Evolutionary conservation across 2,329 filamentous ascomycete genomes (phyloP), one percentile per base, ranked within the genome.

Genomic region (Penicillium sp.): DNA sequence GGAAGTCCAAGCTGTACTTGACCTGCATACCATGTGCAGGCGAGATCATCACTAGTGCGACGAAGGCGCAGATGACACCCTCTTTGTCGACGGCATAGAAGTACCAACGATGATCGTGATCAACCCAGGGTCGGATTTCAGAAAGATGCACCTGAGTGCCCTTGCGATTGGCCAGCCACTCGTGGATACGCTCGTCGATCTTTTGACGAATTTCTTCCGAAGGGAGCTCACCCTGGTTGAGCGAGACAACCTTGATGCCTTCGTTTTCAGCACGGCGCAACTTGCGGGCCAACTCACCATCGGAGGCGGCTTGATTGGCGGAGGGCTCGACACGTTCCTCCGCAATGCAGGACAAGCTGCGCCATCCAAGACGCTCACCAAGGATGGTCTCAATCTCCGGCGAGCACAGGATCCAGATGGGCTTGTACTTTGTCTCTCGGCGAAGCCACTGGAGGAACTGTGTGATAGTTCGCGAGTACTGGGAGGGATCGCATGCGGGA

Each of bases 1-100:
- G 90, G 76, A 96, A 95, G 69, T 96, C 89, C 46, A 96, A 82
- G n/a, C 86, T 87, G 76, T 93, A 95, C 74, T 96, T 96, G 65
- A 95, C 85, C 73, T 96, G 90, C 82, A 89, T 94, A 46, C 90
- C 90, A 65, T 94, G 82, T 33, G 81, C 76, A 2, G 89, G 88
- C 3, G 86, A 81, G 27, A 96, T 81, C 67, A 89, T 86, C 45
- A 87, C 86, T 60, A 96, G 76, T 7, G 91, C 84, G n/a, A 91
- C 85, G 49, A 96, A 79, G 32, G 86, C 85, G 37, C 78, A 78
- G 48, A 96, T 81, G 50, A 78, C 81, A 53, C 86, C 86, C 12
- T 87, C 79, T 61, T 80, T 77, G 56, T 86, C 86, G 55, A 84
- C 78, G 8, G 88, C 86, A 60, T 88, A 86, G 64, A 90, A 88